A percentile compares a stretch with the other conserved stretches of the same genome.
These are phyloP conservation scores for Colletotrichum zoysiae DNA, from an alignment of 2,329 filamentous ascomycete species.

Conservation along the genomic window DNA sequence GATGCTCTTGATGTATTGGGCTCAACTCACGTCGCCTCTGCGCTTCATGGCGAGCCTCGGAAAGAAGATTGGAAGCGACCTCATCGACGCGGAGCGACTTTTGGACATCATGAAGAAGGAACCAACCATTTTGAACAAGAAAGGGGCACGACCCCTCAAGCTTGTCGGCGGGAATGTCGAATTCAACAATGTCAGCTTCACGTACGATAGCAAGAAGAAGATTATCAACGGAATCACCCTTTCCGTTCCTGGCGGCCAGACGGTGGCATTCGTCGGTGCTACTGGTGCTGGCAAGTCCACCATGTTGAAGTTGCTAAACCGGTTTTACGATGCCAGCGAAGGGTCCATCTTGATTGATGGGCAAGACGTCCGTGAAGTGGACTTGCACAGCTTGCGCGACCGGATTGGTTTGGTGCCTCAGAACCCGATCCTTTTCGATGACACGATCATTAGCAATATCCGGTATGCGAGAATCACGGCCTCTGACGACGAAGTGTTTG, in stretches of 20 bases:
- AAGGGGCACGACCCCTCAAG: constrained; percentile 62
- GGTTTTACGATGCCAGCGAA: constrained; percentile 68
- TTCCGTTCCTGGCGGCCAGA: constrained; percentile 63
- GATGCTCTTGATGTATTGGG: constrained; percentile 80
- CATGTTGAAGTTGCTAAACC: constrained; percentile 68
- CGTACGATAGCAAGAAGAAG: constrained; percentile 70
- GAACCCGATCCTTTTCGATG: constrained; percentile 67
- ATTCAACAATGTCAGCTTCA: constrained; percentile 68
- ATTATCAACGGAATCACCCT: constrained; percentile 68
- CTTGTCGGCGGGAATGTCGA: constrained; percentile 66
- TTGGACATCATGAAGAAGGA: constrained; percentile 70
- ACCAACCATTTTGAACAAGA: constrained; percentile 66
- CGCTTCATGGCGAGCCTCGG: constrained; percentile 75
- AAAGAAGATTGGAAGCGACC: constrained; percentile 66
- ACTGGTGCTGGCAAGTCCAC: constrained; percentile 72
- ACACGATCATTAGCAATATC: constrained; percentile 71
- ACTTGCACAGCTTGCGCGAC: constrained; percentile 64
- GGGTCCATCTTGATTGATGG: constrained; percentile 68
- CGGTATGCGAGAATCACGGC: constrained; percentile 67
- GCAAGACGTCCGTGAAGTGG: constrained; percentile 67
- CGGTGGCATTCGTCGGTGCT: constrained; percentile 70
- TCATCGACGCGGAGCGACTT: constrained; percentile 70
- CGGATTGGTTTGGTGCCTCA: constrained; percentile 70
- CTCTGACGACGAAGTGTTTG: constrained; percentile 66
- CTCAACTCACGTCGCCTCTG: constrained; percentile 77